Evolutionary conservation across 192 early-diverging fungal species (phyloP).

Genomic region (Piromyces sp.): DNA sequence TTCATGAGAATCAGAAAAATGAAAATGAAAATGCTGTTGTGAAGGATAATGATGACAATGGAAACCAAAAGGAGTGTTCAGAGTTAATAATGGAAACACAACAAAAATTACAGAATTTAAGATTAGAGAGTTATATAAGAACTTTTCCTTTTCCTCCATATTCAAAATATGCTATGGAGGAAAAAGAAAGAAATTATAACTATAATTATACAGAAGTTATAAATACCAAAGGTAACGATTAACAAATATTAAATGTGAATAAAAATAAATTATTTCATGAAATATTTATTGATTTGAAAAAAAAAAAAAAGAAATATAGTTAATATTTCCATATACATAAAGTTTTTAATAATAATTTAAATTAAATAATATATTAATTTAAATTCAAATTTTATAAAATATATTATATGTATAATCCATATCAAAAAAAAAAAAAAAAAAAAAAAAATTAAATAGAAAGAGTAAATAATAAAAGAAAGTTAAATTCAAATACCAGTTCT

Average conservation of each 20-base stretch:
- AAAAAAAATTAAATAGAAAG: neutral
- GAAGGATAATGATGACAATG: neutral
- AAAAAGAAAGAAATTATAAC: neutral
- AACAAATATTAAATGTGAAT: too few species aligned
- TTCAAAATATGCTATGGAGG: neutral
- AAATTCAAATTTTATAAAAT: too few species aligned
- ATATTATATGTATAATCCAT: too few species aligned
- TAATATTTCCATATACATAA: neutral
- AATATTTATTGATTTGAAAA: too few species aligned
- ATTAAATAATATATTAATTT: too few species aligned
- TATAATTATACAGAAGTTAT: neutral
- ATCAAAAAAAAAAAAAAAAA: neutral
- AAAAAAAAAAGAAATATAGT: too few species aligned
- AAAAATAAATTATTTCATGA: too few species aligned
- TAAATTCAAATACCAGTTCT: neutral
- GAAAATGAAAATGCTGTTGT: neutral
- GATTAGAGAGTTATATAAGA: neutral
- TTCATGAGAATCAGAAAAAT: neutral
- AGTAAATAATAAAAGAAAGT: neutral
- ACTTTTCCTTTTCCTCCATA: neutral
- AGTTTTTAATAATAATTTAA: neutral
- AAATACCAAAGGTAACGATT: neutral
- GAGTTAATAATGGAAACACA: neutral
- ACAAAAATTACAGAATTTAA: neutral
- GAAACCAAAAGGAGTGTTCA: neutral